A percentile compares a stretch with the other conserved stretches of the same genome.
These are phyloP conservation scores for Arthrobotrys pseudoclavata DNA, from an alignment of 2,329 filamentous ascomycete species.

Conservation along the genomic window DNA sequence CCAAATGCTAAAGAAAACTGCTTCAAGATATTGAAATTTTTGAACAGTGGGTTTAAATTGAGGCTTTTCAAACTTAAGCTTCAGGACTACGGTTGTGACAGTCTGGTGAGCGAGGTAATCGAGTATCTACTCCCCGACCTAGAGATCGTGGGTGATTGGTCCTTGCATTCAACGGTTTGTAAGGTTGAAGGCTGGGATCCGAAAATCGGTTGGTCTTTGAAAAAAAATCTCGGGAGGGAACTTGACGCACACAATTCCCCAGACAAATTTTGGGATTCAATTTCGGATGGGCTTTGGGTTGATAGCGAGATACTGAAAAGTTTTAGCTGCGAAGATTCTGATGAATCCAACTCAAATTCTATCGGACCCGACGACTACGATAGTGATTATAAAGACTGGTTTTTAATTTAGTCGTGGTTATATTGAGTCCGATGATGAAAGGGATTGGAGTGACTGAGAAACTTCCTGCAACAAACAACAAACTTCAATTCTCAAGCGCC, in stretches of 20 bases:
- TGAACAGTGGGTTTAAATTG: not conserved
- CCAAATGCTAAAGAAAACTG: not conserved
- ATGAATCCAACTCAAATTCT: too few species aligned
- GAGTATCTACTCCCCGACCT: not conserved
- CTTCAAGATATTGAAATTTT: conserved; percentile 3
- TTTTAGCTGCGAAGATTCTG: not conserved
- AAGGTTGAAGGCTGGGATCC: not conserved
- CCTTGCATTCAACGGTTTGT: not conserved
- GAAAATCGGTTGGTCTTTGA: too few species aligned
- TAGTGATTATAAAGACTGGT: too few species aligned
- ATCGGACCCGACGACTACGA: too few species aligned
- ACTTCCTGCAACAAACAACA: too few species aligned
- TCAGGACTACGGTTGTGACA: not conserved
- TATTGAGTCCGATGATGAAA: too few species aligned
- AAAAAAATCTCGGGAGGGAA: not conserved
- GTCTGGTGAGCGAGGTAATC: too few species aligned
- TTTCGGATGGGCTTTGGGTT: conserved; percentile 10
- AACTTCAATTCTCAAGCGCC: too few species aligned
- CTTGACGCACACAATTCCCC: not conserved
- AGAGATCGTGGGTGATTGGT: not conserved
- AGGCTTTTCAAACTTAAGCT: not conserved
- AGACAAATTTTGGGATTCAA: conserved; percentile 23
- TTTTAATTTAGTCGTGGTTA: too few species aligned
- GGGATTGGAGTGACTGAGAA: too few species aligned
- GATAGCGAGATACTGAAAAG: not conserved